Evolutionary conservation across 805 yeast genomes (phyloP).

Genomic region (Yamadazyma akitaensis): DNA sequence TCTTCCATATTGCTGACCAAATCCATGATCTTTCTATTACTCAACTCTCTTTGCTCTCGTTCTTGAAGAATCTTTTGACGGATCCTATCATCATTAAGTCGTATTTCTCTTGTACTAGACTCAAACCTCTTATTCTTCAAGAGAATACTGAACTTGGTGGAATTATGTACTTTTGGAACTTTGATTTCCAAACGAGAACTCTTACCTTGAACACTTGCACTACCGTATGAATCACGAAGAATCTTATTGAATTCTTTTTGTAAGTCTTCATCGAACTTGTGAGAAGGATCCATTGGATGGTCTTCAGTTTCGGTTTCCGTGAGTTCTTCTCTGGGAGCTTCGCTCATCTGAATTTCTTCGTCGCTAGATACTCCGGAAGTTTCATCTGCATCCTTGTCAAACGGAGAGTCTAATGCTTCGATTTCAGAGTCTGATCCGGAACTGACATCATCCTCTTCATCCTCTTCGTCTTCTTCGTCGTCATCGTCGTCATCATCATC

Average conservation of each 20-base stretch:
- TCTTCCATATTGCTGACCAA: slow-evolving; percentile 40
- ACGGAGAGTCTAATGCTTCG: slow-evolving; percentile 11
- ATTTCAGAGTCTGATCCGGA: slow-evolving; percentile 4
- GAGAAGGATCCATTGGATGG: slow-evolving; percentile 11
- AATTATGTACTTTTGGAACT: background rate
- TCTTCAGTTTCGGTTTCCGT: slow-evolving; percentile 15
- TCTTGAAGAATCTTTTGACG: slow-evolving; percentile 51
- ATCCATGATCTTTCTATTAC: slow-evolving; percentile 55
- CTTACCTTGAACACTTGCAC: background rate
- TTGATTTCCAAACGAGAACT: background rate
- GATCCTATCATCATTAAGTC: slow-evolving; percentile 43
- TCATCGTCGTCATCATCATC: slow-evolving; percentile 14
- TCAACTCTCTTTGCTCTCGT: slow-evolving; percentile 47
- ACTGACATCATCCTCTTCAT: slow-evolving; percentile 4
- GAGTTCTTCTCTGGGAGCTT: slow-evolving; percentile 14
- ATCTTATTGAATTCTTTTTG: slow-evolving; percentile 56
- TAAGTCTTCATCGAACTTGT: slow-evolving; percentile 46
- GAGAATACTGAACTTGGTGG: slow-evolving; percentile 4
- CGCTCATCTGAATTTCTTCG: slow-evolving; percentile 19
- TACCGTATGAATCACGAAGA: slow-evolving; percentile 48
- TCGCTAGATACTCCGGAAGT: slow-evolving; percentile 22
- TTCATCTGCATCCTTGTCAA: slow-evolving; percentile 14
- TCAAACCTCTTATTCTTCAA: slow-evolving; percentile 6
- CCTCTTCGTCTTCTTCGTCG: slow-evolving; percentile 15
- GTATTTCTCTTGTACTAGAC: slow-evolving; percentile 9